phyloP scores from a whole-genome alignment of 2,329 filamentous ascomycete species.

The Knufia fluminis region DNA sequence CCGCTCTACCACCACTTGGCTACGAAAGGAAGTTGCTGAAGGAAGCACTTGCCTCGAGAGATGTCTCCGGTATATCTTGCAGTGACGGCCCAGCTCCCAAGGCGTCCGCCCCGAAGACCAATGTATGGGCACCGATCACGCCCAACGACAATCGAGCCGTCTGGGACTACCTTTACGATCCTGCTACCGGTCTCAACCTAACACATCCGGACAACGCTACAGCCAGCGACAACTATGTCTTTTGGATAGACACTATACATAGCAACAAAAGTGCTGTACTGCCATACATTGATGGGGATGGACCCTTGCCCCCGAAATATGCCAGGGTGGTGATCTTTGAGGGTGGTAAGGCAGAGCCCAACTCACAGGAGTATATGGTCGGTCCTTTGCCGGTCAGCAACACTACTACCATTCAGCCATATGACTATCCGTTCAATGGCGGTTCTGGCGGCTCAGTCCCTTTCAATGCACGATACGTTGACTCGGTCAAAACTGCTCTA shows the following conservation, averaged over 20 bases:
- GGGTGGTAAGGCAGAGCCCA: conserved; percentile 11
- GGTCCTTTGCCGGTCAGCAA: conserved; percentile 40
- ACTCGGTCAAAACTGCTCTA: too few relatives aligned
- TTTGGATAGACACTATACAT: conserved; percentile 41
- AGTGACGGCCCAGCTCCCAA: conserved; percentile 9
- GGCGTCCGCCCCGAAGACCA: conserved; percentile 30
- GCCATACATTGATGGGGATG: conserved; percentile 37
- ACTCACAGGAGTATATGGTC: conserved; percentile 34
- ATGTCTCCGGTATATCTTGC: conserved; percentile 3
- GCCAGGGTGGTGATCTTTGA: conserved; percentile 37
- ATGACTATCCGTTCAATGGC: conserved; percentile 14
- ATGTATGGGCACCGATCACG: conserved; percentile 36
- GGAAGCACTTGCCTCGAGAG: conserved; percentile 10
- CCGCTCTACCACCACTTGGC: conserved; percentile 10
- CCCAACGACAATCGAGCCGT: conserved; percentile 36
- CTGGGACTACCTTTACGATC: too few relatives aligned
- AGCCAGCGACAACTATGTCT: conserved; percentile 39
- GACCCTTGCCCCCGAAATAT: conserved; percentile 31
- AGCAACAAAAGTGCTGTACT: conserved; percentile 42
- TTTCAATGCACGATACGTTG: too few relatives aligned
- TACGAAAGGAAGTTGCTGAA: conserved; percentile 13
- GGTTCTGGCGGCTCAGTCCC: too few relatives aligned
- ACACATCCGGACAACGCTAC: conserved; percentile 31
- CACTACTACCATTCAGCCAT: conserved; percentile 29
- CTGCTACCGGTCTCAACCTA: conserved; percentile 37